phyloP scores from a whole-genome alignment of 805 yeast genomes.

The Kodamaea sagamina region DNA sequence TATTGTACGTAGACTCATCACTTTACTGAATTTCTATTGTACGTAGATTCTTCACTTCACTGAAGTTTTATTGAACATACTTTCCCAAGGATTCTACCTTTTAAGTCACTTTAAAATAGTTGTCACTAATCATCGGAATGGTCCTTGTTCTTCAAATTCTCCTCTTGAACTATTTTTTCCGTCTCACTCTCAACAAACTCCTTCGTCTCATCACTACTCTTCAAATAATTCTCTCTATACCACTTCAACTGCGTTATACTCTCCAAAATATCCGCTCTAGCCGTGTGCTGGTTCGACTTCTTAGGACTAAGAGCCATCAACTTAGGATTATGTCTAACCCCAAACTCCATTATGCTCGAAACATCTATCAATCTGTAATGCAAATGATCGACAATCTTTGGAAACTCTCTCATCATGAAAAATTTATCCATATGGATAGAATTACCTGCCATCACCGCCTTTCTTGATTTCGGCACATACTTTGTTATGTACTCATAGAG shows the following conservation, averaged over 20 bases:
- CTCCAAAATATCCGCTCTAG: slow-evolving; percentile 83
- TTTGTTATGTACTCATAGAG: slow-evolving; percentile 60
- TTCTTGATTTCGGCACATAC: slow-evolving; percentile 51
- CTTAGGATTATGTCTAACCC: slow-evolving; percentile 71
- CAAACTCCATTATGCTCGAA: slow-evolving; percentile 79
- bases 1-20: too few relatives aligned
- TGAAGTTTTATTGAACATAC: too few relatives aligned
- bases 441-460: slow-evolving; percentile 86
- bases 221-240: slow-evolving; percentile 68
- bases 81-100: too few relatives aligned
- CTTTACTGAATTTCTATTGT: too few relatives aligned
- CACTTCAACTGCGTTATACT: slow-evolving; percentile 82
- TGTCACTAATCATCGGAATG: too few relatives aligned
- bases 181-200: background rate
- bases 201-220: slow-evolving; percentile 22
- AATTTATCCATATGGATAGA: slow-evolving; percentile 88
- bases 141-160: too few relatives aligned
- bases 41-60: too few relatives aligned
- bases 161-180: too few relatives aligned
- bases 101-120: too few relatives aligned
- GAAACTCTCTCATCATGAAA: slow-evolving; percentile 83
- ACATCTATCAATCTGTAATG: slow-evolving; percentile 88
- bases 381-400: slow-evolving; percentile 59
- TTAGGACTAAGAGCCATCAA: slow-evolving; percentile 58
- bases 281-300: slow-evolving; percentile 79